These are phyloP conservation scores for Podaxis rugospora DNA, from an alignment of 768 basidiomycete species.

Conservation along the genomic window DNA sequence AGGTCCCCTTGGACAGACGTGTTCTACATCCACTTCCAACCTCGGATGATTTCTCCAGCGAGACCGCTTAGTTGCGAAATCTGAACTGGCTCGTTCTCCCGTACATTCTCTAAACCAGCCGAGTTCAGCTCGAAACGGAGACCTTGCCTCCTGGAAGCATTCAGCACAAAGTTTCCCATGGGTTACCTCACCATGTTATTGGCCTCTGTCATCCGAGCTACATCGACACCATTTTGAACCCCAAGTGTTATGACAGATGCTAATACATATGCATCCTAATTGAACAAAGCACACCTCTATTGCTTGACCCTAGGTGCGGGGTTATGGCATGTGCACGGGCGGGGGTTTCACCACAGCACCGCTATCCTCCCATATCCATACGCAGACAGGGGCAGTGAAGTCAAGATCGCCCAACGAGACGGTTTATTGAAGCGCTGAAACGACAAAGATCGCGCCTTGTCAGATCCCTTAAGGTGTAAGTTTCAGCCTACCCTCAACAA, in stretches of 20 bases:
- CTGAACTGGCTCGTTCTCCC: constrained; percentile 10
- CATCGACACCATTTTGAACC: constrained; percentile 21
- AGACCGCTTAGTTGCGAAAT: background rate
- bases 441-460: background rate
- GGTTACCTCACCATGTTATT: constrained; percentile 34
- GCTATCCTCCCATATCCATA: constrained; percentile 33
- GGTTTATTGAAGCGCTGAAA: constrained; percentile 26
- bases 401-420: constrained; percentile 37
- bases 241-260: constrained; percentile 15
- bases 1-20: constrained; percentile 4
- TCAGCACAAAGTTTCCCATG: constrained; percentile 24
- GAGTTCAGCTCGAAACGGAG: constrained; percentile 18
- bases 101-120: constrained; percentile 15
- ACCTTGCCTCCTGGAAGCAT: constrained; percentile 17
- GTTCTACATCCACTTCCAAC: constrained; percentile 6
- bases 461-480: background rate
- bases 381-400: constrained; percentile 26
- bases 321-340: constrained; percentile 39
- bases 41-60: background rate
- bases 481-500: constrained; percentile 22
- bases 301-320: constrained; percentile 43
- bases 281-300: constrained; percentile 37
- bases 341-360: constrained; percentile 23
- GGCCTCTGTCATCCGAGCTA: constrained; percentile 15
- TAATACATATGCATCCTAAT: constrained; percentile 26